These are phyloP conservation scores for Berkeleyomyces rouxiae DNA, from an alignment of 2,329 filamentous ascomycete species.

Conservation along the genomic window DNA sequence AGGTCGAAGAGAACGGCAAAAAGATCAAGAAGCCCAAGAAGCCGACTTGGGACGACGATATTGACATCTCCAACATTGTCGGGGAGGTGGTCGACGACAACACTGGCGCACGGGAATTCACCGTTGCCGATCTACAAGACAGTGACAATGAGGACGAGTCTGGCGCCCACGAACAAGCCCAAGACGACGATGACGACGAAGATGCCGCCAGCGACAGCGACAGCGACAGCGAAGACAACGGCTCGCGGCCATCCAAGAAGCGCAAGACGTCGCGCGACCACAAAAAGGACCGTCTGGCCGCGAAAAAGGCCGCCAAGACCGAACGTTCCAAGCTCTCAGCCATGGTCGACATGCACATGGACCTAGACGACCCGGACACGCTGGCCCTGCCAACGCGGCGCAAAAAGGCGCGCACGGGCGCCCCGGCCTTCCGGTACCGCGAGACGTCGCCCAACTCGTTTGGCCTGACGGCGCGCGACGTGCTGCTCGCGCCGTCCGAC, in stretches of 20 bases:
- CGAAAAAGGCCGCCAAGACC: slow-evolving; percentile 57
- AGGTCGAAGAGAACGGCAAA: slow-evolving; percentile 33
- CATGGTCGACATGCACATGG: slow-evolving; percentile 66
- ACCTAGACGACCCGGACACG: slow-evolving; percentile 50
- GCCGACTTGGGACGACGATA: slow-evolving; percentile 89
- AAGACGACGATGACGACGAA: slow-evolving; percentile 20
- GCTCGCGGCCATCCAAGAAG: slow-evolving; percentile 33
- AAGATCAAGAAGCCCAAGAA: slow-evolving; percentile 48
- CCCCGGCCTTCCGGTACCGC: slow-evolving; percentile 65
- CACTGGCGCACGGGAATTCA: slow-evolving; percentile 27
- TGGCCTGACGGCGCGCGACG: slow-evolving; percentile 77
- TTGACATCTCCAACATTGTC: slow-evolving; percentile 84
- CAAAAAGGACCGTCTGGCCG: slow-evolving; percentile 39
- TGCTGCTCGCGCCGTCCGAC: slow-evolving; percentile 75
- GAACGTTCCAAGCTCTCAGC: slow-evolving; percentile 74
- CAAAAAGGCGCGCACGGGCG: slow-evolving; percentile 9
- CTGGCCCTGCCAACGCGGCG: slow-evolving; percentile 21
- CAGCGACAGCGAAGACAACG: slow-evolving; percentile 26
- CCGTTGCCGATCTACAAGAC: slow-evolving; percentile 37
- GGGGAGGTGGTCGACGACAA: slow-evolving; percentile 66
- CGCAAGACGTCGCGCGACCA: slow-evolving; percentile 43
- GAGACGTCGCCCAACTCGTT: slow-evolving; percentile 84
- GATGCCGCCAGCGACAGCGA: slow-evolving; percentile 24
- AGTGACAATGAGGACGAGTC: slow-evolving; percentile 21
- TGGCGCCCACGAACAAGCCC: slow-evolving; percentile 18